A percentile compares a stretch with the other conserved stretches of the same genome.
Evolutionary conservation across 257 asterid species (phyloP).

Genomic region (Fraxinus excelsior): DNA sequence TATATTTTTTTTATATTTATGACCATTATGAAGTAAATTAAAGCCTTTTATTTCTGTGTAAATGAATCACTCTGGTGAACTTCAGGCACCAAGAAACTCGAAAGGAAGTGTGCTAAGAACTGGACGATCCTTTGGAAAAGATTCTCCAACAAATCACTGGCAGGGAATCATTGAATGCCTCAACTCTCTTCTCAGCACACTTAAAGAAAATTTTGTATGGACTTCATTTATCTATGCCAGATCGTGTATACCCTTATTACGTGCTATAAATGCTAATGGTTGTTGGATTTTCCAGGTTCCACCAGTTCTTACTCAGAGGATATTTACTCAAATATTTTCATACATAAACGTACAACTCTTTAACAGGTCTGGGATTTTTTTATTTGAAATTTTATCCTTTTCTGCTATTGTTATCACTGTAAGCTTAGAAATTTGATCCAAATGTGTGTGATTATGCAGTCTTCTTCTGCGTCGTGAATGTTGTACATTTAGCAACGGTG

Average conservation of each 20-base stretch:
- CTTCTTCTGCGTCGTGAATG: constrained; percentile 98
- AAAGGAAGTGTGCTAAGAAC: constrained; percentile 80
- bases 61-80: constrained; percentile 8
- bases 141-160: constrained; percentile 79
- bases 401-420: not conserved
- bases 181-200: constrained; percentile 73
- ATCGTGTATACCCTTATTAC: not conserved
- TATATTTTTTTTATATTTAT: not conserved
- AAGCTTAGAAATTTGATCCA: constrained; percentile 14
- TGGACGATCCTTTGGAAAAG: constrained; percentile 89
- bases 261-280: constrained; percentile 34
- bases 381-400: not conserved
- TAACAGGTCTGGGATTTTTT: constrained; percentile 61
- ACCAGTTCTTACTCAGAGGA: constrained; percentile 86
- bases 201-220: constrained; percentile 92
- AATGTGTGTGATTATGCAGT: constrained; percentile 42
- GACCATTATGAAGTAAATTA: not conserved
- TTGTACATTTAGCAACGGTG: constrained; percentile 97
- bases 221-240: constrained; percentile 2
- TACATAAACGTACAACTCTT: constrained; percentile 86
- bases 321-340: constrained; percentile 81
- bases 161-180: constrained; percentile 86
- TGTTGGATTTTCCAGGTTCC: constrained; percentile 70
- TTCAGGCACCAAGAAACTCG: constrained; percentile 90
- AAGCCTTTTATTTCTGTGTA: not conserved